Base-by-base conservation (phyloP, 2,329 filamentous ascomycete genomes). In the Sporothrix schenckii region DNA sequence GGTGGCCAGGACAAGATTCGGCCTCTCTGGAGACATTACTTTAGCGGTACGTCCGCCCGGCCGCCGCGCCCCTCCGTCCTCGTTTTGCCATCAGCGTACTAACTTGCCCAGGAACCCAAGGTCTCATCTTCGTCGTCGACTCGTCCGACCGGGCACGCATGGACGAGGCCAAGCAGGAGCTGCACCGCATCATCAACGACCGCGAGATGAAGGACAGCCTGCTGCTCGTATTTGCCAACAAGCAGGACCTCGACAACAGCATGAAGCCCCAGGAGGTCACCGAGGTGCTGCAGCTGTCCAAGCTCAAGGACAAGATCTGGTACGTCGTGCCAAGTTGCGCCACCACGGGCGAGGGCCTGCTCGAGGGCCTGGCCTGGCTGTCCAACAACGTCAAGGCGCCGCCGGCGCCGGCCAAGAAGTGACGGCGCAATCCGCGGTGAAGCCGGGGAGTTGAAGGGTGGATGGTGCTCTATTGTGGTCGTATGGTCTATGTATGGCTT, bases 1-100 rank as follows among this genome's bases (percentile, higher is more conserved):
- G 94, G 94, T 82, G 94, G 94, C 75, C 94, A 98, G 86, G 94
- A 98, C 87, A 98, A 98, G 90, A 98, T 98, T 79, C 88, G 94
- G 75, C 94, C 94, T 74, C 85, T 98, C 72, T 98, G 94, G 94
- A 90, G 94, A 83, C 94, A 98, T 85, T 98, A 98, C 85, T 98
- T 97, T 80, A 91, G 89, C 76, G 91, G 90, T 89, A 81, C 77
- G 86, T 78, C 3, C 16, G 24, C 24, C 49, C 41, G 86, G 78
- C 3, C 16, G 24, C 24, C 49, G 21, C 13, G 10, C 13, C 41
- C 21, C 27, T 27, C 11, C 24, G 24, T 24, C 24, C 24, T 24
- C 30, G 21, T 39, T n/a, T n/a, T n/a, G n/a, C n/a, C n/a, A n/a
- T n/a, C n/a, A n/a, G n/a, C 30, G 21, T 39, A 7, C 27, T 66